phyloP scores from a whole-genome alignment of 495 filamentous ascomycete genomes.

The Talaromyces proteolyticus region DNA sequence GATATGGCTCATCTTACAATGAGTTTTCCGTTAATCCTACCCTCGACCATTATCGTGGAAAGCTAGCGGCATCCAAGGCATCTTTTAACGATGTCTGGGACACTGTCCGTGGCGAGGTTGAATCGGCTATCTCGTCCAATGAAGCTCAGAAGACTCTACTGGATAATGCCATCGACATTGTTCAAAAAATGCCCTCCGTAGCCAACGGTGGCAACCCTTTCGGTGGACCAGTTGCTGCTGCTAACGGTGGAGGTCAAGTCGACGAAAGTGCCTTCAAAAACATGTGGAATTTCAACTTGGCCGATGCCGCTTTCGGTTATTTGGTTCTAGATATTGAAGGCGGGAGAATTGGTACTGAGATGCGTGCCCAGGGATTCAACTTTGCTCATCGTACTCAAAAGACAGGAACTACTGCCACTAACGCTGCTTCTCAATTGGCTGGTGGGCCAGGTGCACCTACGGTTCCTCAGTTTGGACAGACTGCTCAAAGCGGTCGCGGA shows the following conservation, averaged over 20 bases:
- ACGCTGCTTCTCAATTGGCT: conserved; percentile 22
- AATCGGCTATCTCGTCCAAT: conserved; percentile 87
- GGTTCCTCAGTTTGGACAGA: conserved; percentile 43
- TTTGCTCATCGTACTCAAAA: conserved; percentile 79
- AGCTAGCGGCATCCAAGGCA: conserved; percentile 97
- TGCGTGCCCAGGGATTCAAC: conserved; percentile 98
- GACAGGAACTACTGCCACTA: conserved; percentile 30
- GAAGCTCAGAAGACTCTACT: conserved; percentile 87
- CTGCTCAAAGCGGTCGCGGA: conserved; percentile 21
- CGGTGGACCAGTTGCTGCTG: conserved; percentile 74
- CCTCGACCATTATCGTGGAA: conserved; percentile 96
- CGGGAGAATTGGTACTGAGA: conserved; percentile 94
- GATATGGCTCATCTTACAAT: conserved; percentile 98
- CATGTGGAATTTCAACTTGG: conserved; percentile 99
- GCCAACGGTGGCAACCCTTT: conserved; percentile 96
- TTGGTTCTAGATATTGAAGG: conserved; percentile 90
- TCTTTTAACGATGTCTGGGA: conserved; percentile 99
- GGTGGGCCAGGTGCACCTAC: conserved; percentile 30
- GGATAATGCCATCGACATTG: conserved; percentile 81
- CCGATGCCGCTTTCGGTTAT: conserved; percentile 95
- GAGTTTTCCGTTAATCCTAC: conserved; percentile 99
- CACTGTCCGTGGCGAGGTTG: conserved; percentile 91
- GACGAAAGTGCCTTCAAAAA: conserved; percentile 99
- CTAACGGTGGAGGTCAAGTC: conserved; percentile 73
- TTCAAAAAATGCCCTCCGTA: conserved; percentile 91